Conservation (phyloP, 2,329 filamentous ascomycete genomes). For the Ciborinia camelliae region DNA sequence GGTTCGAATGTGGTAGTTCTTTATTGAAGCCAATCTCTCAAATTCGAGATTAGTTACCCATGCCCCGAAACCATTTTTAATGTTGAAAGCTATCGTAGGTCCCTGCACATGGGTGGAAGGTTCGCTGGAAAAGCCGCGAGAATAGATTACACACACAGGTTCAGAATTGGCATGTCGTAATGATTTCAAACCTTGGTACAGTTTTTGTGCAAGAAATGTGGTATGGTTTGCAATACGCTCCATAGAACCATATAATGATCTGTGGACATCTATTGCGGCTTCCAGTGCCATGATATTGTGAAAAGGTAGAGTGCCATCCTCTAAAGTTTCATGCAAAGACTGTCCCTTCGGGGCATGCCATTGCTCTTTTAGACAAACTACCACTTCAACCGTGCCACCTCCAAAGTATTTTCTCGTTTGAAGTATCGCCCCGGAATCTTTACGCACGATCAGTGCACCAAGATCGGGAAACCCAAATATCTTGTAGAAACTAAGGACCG, state of each 20-base stretch:
- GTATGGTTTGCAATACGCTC: constrained; percentile 68
- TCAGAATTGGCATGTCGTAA: constrained; percentile 64
- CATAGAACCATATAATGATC: constrained; percentile 69
- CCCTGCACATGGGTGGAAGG: constrained; percentile 50
- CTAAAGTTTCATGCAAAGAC: constrained; percentile 74
- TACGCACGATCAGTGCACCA: constrained; percentile 78
- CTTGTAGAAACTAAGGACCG: constrained; percentile 87
- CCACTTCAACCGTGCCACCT: constrained; percentile 90
- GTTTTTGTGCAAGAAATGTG: constrained; percentile 54
- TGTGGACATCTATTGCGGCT: constrained; percentile 67
- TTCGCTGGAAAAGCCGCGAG: constrained; percentile 36
- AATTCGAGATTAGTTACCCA: constrained; percentile 83
- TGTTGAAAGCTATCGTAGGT: constrained; percentile 80
- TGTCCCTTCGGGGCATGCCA: constrained; percentile 78
- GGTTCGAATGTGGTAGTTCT: constrained; percentile 78
- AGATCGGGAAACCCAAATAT: constrained; percentile 97
- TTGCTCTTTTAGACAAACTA: constrained; percentile 69
- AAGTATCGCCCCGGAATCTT: constrained; percentile 62
- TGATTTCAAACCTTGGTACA: constrained; percentile 56
- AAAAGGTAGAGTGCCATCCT: constrained; percentile 88
- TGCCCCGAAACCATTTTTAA: constrained; percentile 62
- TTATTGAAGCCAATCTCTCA: constrained; percentile 78
- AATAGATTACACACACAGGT: constrained; percentile 36
- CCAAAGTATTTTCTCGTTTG: constrained; percentile 77
- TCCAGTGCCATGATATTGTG: constrained; percentile 85